Conservation (phyloP, 1,284 basidiomycete species). For the Polyporus tsugae region DNA sequence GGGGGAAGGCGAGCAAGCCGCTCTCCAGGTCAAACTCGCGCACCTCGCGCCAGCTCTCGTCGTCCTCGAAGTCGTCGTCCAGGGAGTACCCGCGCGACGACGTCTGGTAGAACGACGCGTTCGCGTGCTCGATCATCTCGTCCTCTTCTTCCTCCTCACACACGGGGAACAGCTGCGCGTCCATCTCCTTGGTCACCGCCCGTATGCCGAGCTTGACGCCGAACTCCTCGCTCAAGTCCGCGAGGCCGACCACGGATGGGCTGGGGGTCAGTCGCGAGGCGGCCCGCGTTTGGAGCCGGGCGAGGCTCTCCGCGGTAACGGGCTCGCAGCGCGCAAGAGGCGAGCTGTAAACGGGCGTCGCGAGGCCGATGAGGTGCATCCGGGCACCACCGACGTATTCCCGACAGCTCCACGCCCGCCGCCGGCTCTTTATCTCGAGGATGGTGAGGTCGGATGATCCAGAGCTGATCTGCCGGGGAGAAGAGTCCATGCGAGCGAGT, state of each 20-base stretch:
- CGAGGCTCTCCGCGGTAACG: conserved; percentile 37
- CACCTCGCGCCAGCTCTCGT: conserved; percentile 29
- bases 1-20: conserved; percentile 32
- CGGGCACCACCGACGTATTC: conserved; percentile 44
- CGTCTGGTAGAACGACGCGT: conserved; percentile 6
- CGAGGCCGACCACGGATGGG: conserved; percentile 16
- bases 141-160: conserved; percentile 55
- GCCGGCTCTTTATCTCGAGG: conserved; percentile 57
- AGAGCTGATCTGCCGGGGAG: conserved; percentile 38
- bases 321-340: conserved; percentile 47
- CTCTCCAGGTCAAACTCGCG: conserved; percentile 32
- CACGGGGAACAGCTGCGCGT: conserved; percentile 53
- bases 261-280: neutral
- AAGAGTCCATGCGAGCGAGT: conserved; percentile 46
- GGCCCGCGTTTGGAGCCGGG: conserved; percentile 12
- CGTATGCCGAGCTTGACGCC: conserved; percentile 32
- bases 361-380: conserved; percentile 47
- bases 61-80: conserved; percentile 29
- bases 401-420: conserved; percentile 61
- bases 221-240: conserved; percentile 38
- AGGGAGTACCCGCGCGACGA: conserved; percentile 20
- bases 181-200: conserved; percentile 32
- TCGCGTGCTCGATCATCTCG: conserved; percentile 23
- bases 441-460: conserved; percentile 51
- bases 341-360: conserved; percentile 53